Base-by-base conservation (phyloP, 2,329 filamentous ascomycete species). In the Aspergillus sp. region DNA sequence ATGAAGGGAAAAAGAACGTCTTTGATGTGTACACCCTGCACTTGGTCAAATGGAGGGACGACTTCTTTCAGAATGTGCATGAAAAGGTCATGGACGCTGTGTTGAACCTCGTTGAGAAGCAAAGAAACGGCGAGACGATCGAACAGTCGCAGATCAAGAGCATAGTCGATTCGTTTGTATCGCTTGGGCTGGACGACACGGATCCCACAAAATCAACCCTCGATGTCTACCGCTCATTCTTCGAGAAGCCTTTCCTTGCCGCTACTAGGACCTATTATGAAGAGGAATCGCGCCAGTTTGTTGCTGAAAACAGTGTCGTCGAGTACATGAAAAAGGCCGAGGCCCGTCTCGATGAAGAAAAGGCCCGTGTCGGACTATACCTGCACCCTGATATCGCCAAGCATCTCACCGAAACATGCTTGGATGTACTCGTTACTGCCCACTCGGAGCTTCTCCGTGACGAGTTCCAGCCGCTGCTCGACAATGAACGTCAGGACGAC, bases 301-400 rank as follows among this genome's bases (percentile, higher is more conserved):
- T 99, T 38, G 91, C 93, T 11, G 94, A 98, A 77, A 99, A 99
- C 76, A 96, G 91, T 66, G 93, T 99, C 4, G 93, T 99, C 38
- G 95, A 99, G 74, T 99, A 98, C 80, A 98, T 99, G 95, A 98
- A 98, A 84, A 99, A 99, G 85, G 96, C 95, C 0, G 94, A 98
- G 79, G 80, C 87, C 47, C 89, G 95, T 34, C 80, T 99, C 63
- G 87, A 92, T 7, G 95, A 99, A 78, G 95, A 99, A 78, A 95
- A 96, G 80, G 92, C 94, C 74, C 91, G 95, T 28, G 95, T 99
- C 9, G 88, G 88, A 67, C 87, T 98, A 73, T 99, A 96, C 73
- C 84, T 99, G 50, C 92, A 98, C 72, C 87, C 88, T 41, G 95
- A 99, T 77, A 97, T 98, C 61, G 91, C 91, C 68, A 81, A 88